A percentile compares a stretch with the other conserved stretches of the same genome.
phyloP scores from a whole-genome alignment of 139 green algal genomes.

The Auxenochlorella protothecoides region DNA sequence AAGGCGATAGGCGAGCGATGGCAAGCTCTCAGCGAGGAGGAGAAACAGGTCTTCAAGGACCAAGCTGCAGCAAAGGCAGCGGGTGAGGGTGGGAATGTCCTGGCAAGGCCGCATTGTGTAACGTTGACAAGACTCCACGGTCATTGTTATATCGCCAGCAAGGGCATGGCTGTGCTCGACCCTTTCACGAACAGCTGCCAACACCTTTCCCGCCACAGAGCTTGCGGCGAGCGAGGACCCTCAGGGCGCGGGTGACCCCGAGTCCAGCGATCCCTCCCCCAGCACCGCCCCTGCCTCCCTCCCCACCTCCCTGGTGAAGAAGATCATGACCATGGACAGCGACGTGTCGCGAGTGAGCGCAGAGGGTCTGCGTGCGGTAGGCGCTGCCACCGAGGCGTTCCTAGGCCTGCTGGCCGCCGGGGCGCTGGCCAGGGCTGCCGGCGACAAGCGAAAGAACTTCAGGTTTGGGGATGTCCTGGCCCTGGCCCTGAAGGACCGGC shows the following conservation, averaged over 20 bases:
- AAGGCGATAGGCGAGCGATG: conserved; percentile 52
- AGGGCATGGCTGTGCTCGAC: too few relatives aligned
- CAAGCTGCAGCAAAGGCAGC: conserved; percentile 9
- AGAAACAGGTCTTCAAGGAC: conserved; percentile 42
- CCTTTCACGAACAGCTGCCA: too few relatives aligned
- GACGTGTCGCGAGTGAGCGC: conserved; percentile 40
- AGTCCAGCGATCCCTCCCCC: too few relatives aligned
- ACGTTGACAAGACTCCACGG: too few relatives aligned
- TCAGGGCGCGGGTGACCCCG: too few relatives aligned
- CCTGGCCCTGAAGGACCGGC: conserved; percentile 13
- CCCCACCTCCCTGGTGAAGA: conserved; percentile 42
- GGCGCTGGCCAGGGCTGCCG: conserved; percentile 14
- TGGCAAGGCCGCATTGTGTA: not conserved
- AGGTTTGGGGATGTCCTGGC: conserved; percentile 23
- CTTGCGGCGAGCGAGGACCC: too few relatives aligned
- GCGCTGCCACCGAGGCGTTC: conserved; percentile 35
- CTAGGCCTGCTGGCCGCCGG: conserved; percentile 34
- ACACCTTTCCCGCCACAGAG: too few relatives aligned
- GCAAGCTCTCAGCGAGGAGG: conserved; percentile 42
- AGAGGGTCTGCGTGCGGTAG: conserved; percentile 34
- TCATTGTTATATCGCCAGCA: too few relatives aligned
- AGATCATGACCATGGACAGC: conserved; percentile 36
- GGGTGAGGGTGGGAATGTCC: not conserved
- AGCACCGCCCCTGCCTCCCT: conserved; percentile 4
- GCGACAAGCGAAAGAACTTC: conserved; percentile 29